Conservation (phyloP, 148 eudicot genomes). For the Pharnaceum exiguum region DNA sequence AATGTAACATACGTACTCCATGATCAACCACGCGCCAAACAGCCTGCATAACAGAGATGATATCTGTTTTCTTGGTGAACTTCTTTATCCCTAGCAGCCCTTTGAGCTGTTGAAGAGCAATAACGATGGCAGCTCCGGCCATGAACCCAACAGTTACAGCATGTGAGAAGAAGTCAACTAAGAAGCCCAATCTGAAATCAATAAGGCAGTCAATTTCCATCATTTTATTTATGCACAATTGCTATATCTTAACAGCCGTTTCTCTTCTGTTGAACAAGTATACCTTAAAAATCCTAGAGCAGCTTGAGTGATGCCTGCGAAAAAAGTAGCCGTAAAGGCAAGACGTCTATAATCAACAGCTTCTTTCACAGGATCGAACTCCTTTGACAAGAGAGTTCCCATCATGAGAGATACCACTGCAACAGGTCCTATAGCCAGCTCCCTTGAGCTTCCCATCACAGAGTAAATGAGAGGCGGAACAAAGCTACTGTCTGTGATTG, state of each 20-base stretch:
- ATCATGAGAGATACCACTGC: slow-evolving; percentile 52
- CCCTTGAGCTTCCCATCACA: slow-evolving; percentile 57
- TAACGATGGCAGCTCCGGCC: slow-evolving; percentile 56
- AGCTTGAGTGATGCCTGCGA: slow-evolving; percentile 49
- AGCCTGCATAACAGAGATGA: slow-evolving; percentile 44
- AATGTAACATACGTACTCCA: slow-evolving; percentile 12
- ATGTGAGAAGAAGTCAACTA: slow-evolving; percentile 57
- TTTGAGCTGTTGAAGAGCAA: slow-evolving; percentile 60
- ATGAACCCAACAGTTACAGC: slow-evolving; percentile 61
- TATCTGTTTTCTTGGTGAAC: slow-evolving; percentile 44
- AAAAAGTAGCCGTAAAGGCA: slow-evolving; percentile 46
- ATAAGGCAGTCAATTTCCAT: background rate
- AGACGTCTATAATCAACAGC: slow-evolving; percentile 39
- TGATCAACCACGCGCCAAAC: slow-evolving; percentile 28
- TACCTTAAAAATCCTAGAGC: slow-evolving; percentile 55
- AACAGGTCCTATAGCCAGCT: slow-evolving; percentile 53
- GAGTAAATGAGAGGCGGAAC: slow-evolving; percentile 53
- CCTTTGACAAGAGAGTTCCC: slow-evolving; percentile 36
- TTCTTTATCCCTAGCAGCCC: slow-evolving; percentile 45
- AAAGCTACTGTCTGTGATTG: slow-evolving; percentile 41
- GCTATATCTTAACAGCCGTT: too few relatives aligned
- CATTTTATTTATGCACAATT: background rate
- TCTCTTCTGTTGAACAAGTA: background rate
- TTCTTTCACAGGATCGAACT: slow-evolving; percentile 41
- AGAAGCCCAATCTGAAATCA: slow-evolving; percentile 38